Evolutionary conservation across 805 yeast genomes (phyloP).

Genomic region (Clavispora phyllophila): DNA sequence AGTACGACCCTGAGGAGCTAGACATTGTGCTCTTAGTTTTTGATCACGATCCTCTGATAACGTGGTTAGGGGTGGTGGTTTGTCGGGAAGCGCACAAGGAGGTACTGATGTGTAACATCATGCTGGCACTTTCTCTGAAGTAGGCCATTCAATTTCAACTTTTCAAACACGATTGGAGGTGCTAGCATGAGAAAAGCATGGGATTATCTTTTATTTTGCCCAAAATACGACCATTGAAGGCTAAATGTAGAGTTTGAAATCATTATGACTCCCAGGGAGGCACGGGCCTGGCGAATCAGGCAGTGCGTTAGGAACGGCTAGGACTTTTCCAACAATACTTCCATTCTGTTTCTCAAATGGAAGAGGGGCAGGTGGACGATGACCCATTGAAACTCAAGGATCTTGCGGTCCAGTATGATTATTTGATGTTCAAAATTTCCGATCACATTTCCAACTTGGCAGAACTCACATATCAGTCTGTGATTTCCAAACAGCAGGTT

Average conservation of each 20-base stretch:
- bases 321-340: background rate
- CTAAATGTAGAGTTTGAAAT: too few species aligned
- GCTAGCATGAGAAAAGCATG: too few species aligned
- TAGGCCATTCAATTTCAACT: too few species aligned
- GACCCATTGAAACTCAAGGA: conserved; percentile 63
- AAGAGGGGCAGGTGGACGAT: conserved; percentile 15
- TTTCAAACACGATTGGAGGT: too few species aligned
- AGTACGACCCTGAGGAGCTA: conserved; percentile 22
- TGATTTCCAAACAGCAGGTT: conserved; percentile 26
- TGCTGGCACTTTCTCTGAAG: too few species aligned
- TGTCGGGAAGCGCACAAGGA: background rate
- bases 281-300: too few species aligned
- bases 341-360: background rate
- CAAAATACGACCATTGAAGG: too few species aligned
- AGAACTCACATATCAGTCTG: conserved; percentile 30
- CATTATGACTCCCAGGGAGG: too few species aligned
- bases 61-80: background rate
- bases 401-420: conserved; percentile 59
- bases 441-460: conserved; percentile 49
- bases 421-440: conserved; percentile 55
- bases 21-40: conserved; percentile 1
- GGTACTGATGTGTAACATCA: background rate
- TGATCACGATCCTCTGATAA: background rate
- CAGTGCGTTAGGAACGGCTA: too few species aligned
- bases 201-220: too few species aligned